Evolutionary conservation across 352 stramenopile species (phyloP), one percentile per base, ranked within the genome.

Genomic region (Phytopythium ostracodes): DNA sequence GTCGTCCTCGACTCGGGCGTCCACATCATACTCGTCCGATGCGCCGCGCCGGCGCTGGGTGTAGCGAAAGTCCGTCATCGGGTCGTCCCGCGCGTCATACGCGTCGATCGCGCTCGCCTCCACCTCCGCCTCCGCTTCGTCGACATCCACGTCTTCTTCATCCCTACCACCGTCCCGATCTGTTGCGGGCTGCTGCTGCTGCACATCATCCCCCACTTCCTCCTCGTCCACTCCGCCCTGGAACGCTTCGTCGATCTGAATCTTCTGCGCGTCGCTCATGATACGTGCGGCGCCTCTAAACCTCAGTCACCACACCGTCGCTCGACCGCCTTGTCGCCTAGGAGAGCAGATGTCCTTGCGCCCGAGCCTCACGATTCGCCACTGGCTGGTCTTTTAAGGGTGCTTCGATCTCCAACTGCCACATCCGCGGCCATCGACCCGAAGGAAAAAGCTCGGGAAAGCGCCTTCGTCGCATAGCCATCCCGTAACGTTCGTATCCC

Each of bases 11-110:
- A 71, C 65, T n/a, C 64, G 70, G 36, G 52, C 62, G 18, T 71
- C 72, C 29, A 63, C 59, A 6, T 65, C 58, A 12, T 64, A 65
- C 20, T 36, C 56, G 14, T 63, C 50, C 27, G 35, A 56, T 1
- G 33, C 54, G 38, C 59, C 61, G 22, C 70, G 67, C 65, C 65
- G 36, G 33, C 38, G 44, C 38, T 27, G 40, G 9, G 8, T 25
- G 7, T 18, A 44, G 10, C n/a, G 44, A 14, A 22, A 18, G 0
- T 24, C 43, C 7, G 43, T 56, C 38, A 22, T 25, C n/a, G 42
- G 52, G 50, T 70, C 61, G 49, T 67, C 72, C 6, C 64, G 60
- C 12, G 62, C 60, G 35, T 73, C 65, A 42, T 75, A 76, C 47
- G 62, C 72, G 44, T 79, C 71, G 47, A 75, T 75, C 56, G 52